Base-by-base conservation (phyloP, 768 basidiomycete genomes). In the Cyclocybe cylindracea region DNA sequence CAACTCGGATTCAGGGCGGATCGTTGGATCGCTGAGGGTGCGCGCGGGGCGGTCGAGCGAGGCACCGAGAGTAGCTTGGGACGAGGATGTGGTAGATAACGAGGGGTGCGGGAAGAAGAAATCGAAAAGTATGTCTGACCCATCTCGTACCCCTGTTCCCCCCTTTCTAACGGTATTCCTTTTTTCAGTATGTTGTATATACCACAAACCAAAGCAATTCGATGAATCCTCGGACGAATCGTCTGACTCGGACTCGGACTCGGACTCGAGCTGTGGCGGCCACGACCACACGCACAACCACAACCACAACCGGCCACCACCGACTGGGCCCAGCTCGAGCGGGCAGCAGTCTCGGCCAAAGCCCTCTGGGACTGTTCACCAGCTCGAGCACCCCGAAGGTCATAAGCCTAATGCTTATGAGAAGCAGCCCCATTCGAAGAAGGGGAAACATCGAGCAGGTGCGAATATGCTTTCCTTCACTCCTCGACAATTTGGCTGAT, bases 91-190 rank as follows among this genome's bases (percentile, higher is more conserved):
- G 3, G 79, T 96, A 2, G 95, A 98, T 66, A 97, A 98, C 62
- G 95, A 98, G 61, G 86, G 86, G 0, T 80, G 85, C 53, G 92
- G 91, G 6, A 85, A 81, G 78, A 96, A 97, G 71, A 91, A 89
- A 56, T 93, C 92, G 29, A 98, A 98, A 73, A 94, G 95, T 96
- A 58, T 56, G 89, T 80, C 4, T 39, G 13, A 2, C 40, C 18
- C 37, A 43, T 13, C n/a, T 32, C 37, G 19, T 31, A 3, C 24
- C 44, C 44, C 36, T 44, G 39, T 46, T 47, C 19, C 24, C 18
- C 19, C 5, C 39, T 13, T 40, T 48, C 31, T 18, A 19, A 13
- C 36, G 46, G 3, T 18, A 39, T 8, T 37, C 10, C 5, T 4
- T 19, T 19, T 7, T 47, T 5, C 53, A 98, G 94, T 97, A 44